These are phyloP conservation scores for Penicillium sumatraense DNA, from an alignment of 2,329 filamentous ascomycete species.

Conservation along the genomic window DNA sequence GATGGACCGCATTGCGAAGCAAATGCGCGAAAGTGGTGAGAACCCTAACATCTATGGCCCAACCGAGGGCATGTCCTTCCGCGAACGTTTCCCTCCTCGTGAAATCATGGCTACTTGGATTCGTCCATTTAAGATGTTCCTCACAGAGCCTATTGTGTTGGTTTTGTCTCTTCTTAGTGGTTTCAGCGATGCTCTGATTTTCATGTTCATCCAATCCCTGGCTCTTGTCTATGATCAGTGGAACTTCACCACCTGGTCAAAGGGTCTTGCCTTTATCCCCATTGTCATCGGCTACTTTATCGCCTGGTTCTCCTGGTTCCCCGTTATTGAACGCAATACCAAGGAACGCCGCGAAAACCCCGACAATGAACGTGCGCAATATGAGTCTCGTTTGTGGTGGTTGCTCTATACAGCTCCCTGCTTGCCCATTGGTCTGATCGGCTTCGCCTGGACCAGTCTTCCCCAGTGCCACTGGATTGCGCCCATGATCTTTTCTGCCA, in stretches of 20 bases:
- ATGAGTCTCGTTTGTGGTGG: constrained; percentile 66
- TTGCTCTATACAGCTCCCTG: constrained; percentile 64
- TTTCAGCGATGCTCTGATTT: constrained; percentile 69
- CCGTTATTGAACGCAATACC: constrained; percentile 57
- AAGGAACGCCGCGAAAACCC: constrained; percentile 52
- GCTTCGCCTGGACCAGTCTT: constrained; percentile 65
- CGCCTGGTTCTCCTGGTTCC: constrained; percentile 62
- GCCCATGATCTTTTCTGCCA: constrained; percentile 62
- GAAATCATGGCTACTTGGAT: constrained; percentile 64
- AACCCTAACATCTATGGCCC: constrained; percentile 70
- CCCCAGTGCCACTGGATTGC: constrained; percentile 65
- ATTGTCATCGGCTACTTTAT: constrained; percentile 64
- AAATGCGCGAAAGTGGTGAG: constrained; percentile 65
- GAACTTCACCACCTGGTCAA: constrained; percentile 56
- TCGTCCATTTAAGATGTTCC: constrained; percentile 67
- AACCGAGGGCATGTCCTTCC: constrained; percentile 68
- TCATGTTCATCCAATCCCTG: constrained; percentile 69
- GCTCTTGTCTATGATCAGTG: constrained; percentile 64
- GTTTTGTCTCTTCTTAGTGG: constrained; percentile 65
- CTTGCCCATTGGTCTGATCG: constrained; percentile 64
- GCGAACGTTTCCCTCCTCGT: constrained; percentile 61
- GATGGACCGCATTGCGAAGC: constrained; percentile 79
- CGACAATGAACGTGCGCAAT: constrained; percentile 62
- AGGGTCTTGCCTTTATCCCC: constrained; percentile 60
- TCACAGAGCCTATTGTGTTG: constrained; percentile 68